phyloP scores from a whole-genome alignment of 2,329 filamentous ascomycete species.

The Verticillium klebahnii region DNA sequence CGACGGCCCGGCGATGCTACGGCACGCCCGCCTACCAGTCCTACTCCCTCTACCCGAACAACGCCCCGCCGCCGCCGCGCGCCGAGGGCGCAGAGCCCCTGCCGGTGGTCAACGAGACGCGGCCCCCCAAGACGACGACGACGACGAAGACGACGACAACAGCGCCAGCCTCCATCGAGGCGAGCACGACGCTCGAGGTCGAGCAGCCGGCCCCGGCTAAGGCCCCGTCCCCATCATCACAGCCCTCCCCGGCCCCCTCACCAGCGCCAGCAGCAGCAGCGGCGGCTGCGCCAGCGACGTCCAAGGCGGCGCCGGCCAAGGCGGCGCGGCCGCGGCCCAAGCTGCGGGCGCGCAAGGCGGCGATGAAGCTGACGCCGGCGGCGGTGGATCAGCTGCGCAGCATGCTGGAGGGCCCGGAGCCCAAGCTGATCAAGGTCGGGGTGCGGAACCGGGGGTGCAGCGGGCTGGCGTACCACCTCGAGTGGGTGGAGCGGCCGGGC shows the following conservation, averaged over 20 bases:
- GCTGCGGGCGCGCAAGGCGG: conserved; percentile 74
- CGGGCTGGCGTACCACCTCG: conserved; percentile 85
- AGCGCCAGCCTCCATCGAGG: background rate
- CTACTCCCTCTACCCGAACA: conserved; percentile 42
- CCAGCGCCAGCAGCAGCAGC: conserved; percentile 8
- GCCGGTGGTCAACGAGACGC: conserved; percentile 48
- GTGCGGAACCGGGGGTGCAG: conserved; percentile 94
- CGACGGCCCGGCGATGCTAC: conserved; percentile 7
- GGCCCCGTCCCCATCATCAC: conserved; percentile 5
- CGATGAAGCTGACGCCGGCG: conserved; percentile 76
- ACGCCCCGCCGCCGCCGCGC: conserved; percentile 31
- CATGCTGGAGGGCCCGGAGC: conserved; percentile 78
- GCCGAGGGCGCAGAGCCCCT: conserved; percentile 37
- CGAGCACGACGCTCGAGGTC: conserved; percentile 1
- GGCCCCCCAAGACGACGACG: conserved; percentile 31
- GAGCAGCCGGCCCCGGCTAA: conserved; percentile 4
- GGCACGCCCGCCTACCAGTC: conserved; percentile 40
- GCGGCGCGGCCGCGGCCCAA: conserved; percentile 41
- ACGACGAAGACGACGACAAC: conserved; percentile 6
- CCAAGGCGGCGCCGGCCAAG: conserved; percentile 5
- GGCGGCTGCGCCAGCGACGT: conserved; percentile 8
- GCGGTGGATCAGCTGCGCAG: conserved; percentile 75
- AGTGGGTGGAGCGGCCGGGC: conserved; percentile 89
- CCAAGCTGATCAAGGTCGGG: conserved; percentile 89
- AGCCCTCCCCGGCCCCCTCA: conserved; percentile 10